These are phyloP conservation scores for Trifolium dubium DNA, from an alignment of 306 rosid genomes.

Conservation along the genomic window DNA sequence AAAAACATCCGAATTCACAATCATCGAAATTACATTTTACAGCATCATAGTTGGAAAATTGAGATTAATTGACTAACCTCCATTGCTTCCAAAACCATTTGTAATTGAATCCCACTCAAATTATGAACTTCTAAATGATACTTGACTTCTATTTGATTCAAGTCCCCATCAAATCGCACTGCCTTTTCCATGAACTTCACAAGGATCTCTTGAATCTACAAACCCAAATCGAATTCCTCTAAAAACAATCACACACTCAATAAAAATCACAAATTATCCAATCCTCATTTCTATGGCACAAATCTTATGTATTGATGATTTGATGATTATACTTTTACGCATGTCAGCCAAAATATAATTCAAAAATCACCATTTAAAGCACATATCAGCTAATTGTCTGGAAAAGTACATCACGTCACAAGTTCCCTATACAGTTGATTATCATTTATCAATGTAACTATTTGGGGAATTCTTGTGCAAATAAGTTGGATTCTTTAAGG, in stretches of 20 bases:
- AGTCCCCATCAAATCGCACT: slow-evolving; percentile 68
- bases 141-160: slow-evolving; percentile 60
- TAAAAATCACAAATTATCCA: slow-evolving; percentile 54
- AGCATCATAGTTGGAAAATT: slow-evolving; percentile 19
- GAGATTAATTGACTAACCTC: slow-evolving; percentile 62
- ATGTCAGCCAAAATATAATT: slow-evolving; percentile 4
- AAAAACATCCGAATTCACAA: slow-evolving; percentile 4
- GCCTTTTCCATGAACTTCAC: slow-evolving; percentile 77
- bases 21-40: slow-evolving; percentile 10
- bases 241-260: slow-evolving; percentile 76
- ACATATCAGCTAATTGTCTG: neutral
- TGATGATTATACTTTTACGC: neutral
- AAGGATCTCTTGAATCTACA: slow-evolving; percentile 94
- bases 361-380: neutral
- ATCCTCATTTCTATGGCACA: slow-evolving; percentile 23
- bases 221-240: slow-evolving; percentile 90
- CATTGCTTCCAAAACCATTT: slow-evolving; percentile 79
- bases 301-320: neutral
- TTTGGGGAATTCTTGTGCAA: neutral
- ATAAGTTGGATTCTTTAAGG: neutral
- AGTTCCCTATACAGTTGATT: slow-evolving; percentile 9
- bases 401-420: neutral
- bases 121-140: slow-evolving; percentile 51
- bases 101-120: slow-evolving; percentile 57
- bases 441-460: neutral